These are phyloP conservation scores for Asterochloris erici DNA, from an alignment of 139 green algal species.

Conservation along the genomic window DNA sequence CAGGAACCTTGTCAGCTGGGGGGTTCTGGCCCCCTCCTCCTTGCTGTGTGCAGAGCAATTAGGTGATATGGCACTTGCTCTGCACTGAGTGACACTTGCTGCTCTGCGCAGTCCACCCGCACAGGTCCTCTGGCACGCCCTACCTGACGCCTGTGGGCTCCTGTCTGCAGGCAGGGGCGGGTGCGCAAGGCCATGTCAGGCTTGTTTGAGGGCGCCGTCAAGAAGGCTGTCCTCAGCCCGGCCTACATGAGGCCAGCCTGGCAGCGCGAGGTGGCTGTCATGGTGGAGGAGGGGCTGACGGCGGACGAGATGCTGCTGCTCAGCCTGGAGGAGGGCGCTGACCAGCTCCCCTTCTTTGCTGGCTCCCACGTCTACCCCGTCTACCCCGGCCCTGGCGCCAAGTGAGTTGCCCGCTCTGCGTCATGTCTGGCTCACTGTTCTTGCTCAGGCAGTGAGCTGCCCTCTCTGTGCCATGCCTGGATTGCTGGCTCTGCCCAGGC, in stretches of 20 bases:
- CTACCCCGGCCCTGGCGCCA: constrained; percentile 19
- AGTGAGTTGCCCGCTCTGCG: neutral
- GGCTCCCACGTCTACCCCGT: constrained; percentile 35
- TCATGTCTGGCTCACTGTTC: too few relatives aligned
- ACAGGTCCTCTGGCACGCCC: too few relatives aligned
- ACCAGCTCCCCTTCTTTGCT: constrained; percentile 41
- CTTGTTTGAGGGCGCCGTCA: constrained; percentile 42
- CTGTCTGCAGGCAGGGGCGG: constrained; percentile 7
- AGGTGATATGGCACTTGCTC: too few relatives aligned
- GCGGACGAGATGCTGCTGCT: constrained; percentile 47
- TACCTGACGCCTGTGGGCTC: neutral
- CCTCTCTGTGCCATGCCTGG: too few relatives aligned
- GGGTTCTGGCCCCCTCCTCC: too few relatives aligned
- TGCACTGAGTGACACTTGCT: too few relatives aligned
- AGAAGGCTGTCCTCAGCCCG: constrained; percentile 44
- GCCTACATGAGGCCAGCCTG: constrained; percentile 57
- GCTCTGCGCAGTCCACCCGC: too few relatives aligned
- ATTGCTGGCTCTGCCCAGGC: too few relatives aligned
- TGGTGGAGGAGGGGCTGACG: constrained; percentile 16
- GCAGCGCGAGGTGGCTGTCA: constrained; percentile 27
- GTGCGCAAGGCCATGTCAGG: constrained; percentile 30
- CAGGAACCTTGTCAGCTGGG: too few relatives aligned
- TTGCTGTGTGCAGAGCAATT: too few relatives aligned
- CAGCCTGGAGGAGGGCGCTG: constrained; percentile 23
- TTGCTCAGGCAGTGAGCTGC: neutral